Evolutionary conservation across 1,284 basidiomycete genomes (phyloP), one percentile per base, ranked within the genome.

Genomic region (Pyrrhoderma lamaoense): DNA sequence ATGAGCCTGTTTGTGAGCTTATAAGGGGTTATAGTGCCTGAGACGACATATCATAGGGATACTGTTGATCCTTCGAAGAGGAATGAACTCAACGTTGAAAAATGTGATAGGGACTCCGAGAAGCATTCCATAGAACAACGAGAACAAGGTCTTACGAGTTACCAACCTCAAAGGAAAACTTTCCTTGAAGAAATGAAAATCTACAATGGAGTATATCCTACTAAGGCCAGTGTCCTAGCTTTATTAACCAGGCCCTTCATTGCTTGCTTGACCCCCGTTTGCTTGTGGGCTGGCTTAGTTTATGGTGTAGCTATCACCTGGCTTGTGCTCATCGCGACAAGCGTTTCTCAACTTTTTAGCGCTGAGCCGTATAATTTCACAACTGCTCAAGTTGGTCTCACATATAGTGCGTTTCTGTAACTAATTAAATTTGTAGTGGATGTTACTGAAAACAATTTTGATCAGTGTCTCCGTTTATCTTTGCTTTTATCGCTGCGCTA

Each of bases 271-370:
- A 55, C 56, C 14, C 56, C 56, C 3, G 53, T 57, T 18, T 54
- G 49, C 34, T 27, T 55, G 8, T 57, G 56, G 56, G 56, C 54
- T 16, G 43, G 54, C 14, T 19, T 57, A 19, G 45, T 60, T 3
- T 60, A 58, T 45, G 58, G 58, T n/a, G 54, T 55, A 18, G 57
- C 57, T 11, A 57, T 60, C 46, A 59, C 59, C 16, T 60, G 59
- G 58, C 55, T 60, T 19, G 56, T 59, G 23, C 51, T 60, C 31
- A 54, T 60, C 19, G 59, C 59, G 19, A 57, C 59, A 14, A 52
- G 54, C 31, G 54, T 60, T 5, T 40, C 59, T 7, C 59, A 60
- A 46, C 16, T 60, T 18, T 60, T 59, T 42, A 58, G 57, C n/a
- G 56, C 51, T 38, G 49, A 56, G 9, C 59, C 58, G 21, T 60